A percentile compares a stretch with the other conserved stretches of the same genome.
Conservation (phyloP, 371 early-diverging fungal genomes). For the Mucor indicus region DNA sequence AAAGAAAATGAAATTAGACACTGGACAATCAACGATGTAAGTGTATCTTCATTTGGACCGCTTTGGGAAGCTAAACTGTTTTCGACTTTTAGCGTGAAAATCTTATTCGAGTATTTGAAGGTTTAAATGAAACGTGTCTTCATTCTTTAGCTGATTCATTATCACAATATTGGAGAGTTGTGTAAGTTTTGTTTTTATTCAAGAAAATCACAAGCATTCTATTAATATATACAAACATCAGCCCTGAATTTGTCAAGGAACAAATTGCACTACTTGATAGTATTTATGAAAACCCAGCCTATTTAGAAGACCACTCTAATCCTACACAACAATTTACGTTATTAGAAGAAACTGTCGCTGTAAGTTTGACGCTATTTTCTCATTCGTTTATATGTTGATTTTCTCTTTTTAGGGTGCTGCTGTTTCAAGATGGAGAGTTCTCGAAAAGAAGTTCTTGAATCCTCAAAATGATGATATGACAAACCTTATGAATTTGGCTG, state of each 20-base stretch:
- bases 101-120: slow-evolving; percentile 42
- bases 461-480: slow-evolving; percentile 32
- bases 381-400: background rate
- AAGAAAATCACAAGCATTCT: background rate
- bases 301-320: slow-evolving; percentile 40
- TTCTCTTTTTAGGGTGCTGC: slow-evolving; percentile 38
- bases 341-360: slow-evolving; percentile 46
- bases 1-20: slow-evolving; percentile 44
- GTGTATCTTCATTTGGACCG: too few relatives aligned
- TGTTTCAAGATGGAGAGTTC: slow-evolving; percentile 44
- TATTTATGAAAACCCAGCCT: slow-evolving; percentile 52
- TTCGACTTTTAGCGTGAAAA: slow-evolving; percentile 30
- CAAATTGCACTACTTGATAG: slow-evolving; percentile 40
- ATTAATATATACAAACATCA: background rate
- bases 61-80: too few relatives aligned
- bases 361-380: slow-evolving; percentile 10
- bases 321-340: slow-evolving; percentile 31
- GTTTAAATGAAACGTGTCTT: slow-evolving; percentile 37
- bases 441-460: slow-evolving; percentile 33
- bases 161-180: slow-evolving; percentile 43
- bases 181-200: slow-evolving; percentile 15
- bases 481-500: slow-evolving; percentile 41
- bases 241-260: slow-evolving; percentile 41
- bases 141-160: slow-evolving; percentile 37
- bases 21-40: slow-evolving; percentile 58